A percentile compares a stretch with the other conserved stretches of the same genome.
Conservation (phyloP, 2,329 filamentous ascomycete species). For the Epichloe festucae region DNA sequence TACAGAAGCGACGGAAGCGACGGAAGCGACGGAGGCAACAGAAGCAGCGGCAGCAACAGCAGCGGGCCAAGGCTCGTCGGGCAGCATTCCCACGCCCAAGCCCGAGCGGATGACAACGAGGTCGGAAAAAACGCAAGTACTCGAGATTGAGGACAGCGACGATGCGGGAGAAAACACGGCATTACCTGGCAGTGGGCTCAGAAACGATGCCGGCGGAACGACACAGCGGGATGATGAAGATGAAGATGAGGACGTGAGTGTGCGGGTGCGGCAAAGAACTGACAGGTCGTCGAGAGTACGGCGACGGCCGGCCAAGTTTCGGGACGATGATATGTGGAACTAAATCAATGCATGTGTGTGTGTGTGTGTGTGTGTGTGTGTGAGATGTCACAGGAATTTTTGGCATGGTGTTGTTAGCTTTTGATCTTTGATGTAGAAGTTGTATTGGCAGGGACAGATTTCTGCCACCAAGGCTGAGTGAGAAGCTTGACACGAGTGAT, state of each 20-base stretch:
- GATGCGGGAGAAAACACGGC: slow-evolving; percentile 6
- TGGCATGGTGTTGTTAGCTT: background rate
- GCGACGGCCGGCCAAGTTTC: slow-evolving; percentile 23
- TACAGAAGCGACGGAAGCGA: too few relatives aligned
- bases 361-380: background rate
- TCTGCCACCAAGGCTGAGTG: background rate
- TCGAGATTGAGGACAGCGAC: slow-evolving; percentile 19
- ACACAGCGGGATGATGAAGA: slow-evolving; percentile 5
- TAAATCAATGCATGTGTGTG: background rate
- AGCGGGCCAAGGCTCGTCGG: background rate
- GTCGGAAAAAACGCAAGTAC: slow-evolving; percentile 3
- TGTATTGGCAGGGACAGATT: background rate
- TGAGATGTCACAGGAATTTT: background rate
- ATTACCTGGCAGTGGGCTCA: background rate
- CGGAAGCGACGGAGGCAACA: too few relatives aligned
- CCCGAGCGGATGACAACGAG: background rate
- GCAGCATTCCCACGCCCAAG: background rate
- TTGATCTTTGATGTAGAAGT: too few relatives aligned
- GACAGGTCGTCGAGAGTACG: slow-evolving; percentile 18
- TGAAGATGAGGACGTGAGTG: slow-evolving; percentile 18
- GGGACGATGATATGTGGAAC: slow-evolving; percentile 19
- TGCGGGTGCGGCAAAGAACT: slow-evolving; percentile 15
- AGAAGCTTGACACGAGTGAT: background rate
- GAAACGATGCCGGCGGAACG: background rate
- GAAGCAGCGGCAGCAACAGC: background rate